Percentiles rank a stretch among this genome's conserved stretches.
These are phyloP conservation scores for Cylindrotheca closterium DNA, from an alignment of 108 stramenopile species.

Conservation along the genomic window DNA sequence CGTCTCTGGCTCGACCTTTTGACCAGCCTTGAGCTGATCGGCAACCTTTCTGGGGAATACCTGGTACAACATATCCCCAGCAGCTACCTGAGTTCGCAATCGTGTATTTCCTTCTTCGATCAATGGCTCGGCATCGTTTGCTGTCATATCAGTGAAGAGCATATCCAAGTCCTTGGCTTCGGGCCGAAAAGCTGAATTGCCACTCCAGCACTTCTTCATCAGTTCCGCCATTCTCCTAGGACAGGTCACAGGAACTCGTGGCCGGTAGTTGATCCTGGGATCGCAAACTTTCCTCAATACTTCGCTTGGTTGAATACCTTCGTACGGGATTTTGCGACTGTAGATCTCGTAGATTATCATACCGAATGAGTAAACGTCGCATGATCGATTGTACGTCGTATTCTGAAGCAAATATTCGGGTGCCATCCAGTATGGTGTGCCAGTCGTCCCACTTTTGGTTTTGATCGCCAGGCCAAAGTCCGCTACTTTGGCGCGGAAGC, in stretches of 20 bases:
- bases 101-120: not conserved
- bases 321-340: conserved; percentile 49
- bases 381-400: conserved; percentile 39
- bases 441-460: conserved; percentile 33
- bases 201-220: conserved; percentile 32
- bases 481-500: conserved; percentile 51
- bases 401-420: conserved; percentile 70
- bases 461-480: conserved; percentile 63
- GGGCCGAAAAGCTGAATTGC: conserved; percentile 28
- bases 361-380: conserved; percentile 57
- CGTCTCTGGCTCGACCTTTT: conserved; percentile 44
- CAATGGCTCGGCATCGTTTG: conserved; percentile 14
- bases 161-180: conserved; percentile 28
- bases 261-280: conserved; percentile 31
- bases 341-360: conserved; percentile 64
- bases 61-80: conserved; percentile 7
- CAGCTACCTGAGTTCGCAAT: conserved; percentile 1
- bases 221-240: conserved; percentile 17
- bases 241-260: conserved; percentile 11
- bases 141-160: conserved; percentile 4
- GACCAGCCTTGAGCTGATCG: conserved; percentile 42
- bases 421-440: conserved; percentile 90
- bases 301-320: conserved; percentile 31
- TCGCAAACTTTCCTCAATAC: conserved; percentile 33
- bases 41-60: conserved; percentile 62